Evolutionary conservation across 2,329 filamentous ascomycete genomes (phyloP).

Genomic region (Fusarium torulosum): DNA sequence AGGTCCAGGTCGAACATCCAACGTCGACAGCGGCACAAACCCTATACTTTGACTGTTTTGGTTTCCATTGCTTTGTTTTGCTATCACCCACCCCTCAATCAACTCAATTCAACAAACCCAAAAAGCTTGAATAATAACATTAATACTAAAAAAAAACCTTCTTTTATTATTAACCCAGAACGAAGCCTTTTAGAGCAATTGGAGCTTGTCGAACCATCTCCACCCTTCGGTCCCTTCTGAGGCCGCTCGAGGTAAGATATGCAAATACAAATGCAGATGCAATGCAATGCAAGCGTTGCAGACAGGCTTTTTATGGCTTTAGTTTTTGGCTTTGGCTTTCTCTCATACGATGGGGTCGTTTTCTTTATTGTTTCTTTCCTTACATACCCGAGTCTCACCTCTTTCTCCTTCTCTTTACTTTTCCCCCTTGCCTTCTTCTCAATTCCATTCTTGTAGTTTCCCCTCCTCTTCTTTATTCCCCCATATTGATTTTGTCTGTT

Average conservation of each 20-base stretch:
- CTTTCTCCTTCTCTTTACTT: not conserved
- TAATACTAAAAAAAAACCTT: not conserved
- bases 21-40: constrained; percentile 4
- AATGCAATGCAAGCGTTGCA: constrained; percentile 11
- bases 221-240: constrained; percentile 12
- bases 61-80: not conserved
- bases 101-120: constrained; percentile 1
- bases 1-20: constrained; percentile 4
- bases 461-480: constrained; percentile 4
- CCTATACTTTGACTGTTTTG: not conserved
- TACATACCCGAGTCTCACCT: constrained; percentile 24
- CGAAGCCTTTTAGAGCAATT: constrained; percentile 20
- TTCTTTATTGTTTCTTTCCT: constrained; percentile 20
- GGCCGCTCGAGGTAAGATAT: constrained; percentile 11
- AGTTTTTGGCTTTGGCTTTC: not conserved
- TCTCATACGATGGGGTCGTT: constrained; percentile 18
- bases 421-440: not conserved
- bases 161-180: constrained; percentile 7
- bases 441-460: not conserved
- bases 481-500: not conserved
- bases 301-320: not conserved
- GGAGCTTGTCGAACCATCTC: constrained; percentile 17
- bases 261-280: constrained; percentile 6
- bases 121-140: constrained; percentile 1
- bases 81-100: not conserved